Evolutionary conservation across 352 stramenopile genomes (phyloP).

Genomic region (Phytophthora megakarya): DNA sequence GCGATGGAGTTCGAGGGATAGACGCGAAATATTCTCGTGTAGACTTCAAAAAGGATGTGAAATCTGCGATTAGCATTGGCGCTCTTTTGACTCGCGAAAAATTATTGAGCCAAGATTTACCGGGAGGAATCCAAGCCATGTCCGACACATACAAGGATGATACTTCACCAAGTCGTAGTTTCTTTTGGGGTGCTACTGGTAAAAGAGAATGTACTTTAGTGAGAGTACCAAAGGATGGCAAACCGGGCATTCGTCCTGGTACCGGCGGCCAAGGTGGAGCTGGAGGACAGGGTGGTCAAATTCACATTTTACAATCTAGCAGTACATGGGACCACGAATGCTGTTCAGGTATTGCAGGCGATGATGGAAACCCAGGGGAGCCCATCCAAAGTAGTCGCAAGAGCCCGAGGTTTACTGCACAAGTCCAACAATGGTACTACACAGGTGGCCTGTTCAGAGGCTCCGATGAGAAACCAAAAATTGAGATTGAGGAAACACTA

Average conservation of each 20-base stretch:
- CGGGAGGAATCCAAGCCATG: not conserved
- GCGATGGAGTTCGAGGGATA: conserved; percentile 9
- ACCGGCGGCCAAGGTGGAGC: conserved; percentile 10
- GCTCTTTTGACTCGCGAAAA: not conserved
- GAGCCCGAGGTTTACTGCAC: conserved; percentile 15
- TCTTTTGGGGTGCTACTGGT: no score
- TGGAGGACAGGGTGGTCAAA: conserved; percentile 13
- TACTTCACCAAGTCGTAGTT: not conserved
- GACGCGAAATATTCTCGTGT: conserved; percentile 8
- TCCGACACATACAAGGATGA: not conserved
- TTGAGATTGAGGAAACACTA: not conserved
- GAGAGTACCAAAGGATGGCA: conserved; percentile 1
- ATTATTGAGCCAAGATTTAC: not conserved
- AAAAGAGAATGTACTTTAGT: no score
- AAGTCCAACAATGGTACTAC: conserved; percentile 22
- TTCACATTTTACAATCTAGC: not conserved
- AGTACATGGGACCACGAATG: conserved; percentile 4
- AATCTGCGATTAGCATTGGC: not conserved
- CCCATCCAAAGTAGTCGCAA: conserved; percentile 7
- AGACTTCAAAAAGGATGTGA: not conserved
- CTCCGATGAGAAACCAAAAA: not conserved
- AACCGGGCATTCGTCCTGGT: not conserved
- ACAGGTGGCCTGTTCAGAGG: conserved; percentile 4
- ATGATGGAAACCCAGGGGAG: conserved; percentile 4
- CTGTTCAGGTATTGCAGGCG: not conserved